Conservation (phyloP, 2,329 filamentous ascomycete genomes). For the Tolypocladium pustulatum region DNA sequence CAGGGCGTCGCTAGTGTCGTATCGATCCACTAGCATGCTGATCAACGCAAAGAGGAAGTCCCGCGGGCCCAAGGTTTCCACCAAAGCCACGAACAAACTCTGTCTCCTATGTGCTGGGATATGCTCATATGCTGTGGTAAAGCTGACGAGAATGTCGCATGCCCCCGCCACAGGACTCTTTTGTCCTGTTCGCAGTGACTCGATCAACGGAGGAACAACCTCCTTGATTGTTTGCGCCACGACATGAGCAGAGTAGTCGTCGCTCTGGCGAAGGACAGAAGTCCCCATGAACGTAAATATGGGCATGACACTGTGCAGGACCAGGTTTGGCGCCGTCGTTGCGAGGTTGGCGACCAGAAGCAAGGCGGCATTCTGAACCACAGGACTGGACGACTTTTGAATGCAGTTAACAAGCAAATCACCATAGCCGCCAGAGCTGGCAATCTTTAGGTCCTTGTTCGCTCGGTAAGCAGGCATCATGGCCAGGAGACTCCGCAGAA, state of each 20-base stretch:
- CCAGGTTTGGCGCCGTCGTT: conserved; percentile 76
- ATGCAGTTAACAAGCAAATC: conserved; percentile 92
- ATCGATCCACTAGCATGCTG: conserved; percentile 83
- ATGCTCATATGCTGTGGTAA: conserved; percentile 92
- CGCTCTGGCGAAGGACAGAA: conserved; percentile 81
- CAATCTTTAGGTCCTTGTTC: conserved; percentile 52
- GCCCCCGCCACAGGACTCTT: conserved; percentile 70
- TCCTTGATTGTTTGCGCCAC: conserved; percentile 91
- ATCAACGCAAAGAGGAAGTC: conserved; percentile 85
- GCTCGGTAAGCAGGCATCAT: conserved; percentile 71
- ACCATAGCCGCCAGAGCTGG: conserved; percentile 70
- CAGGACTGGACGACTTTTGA: conserved; percentile 79
- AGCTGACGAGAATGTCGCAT: conserved; percentile 86
- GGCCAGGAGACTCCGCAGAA: conserved; percentile 69
- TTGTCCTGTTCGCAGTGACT: conserved; percentile 71
- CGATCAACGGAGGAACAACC: conserved; percentile 84
- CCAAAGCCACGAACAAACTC: conserved; percentile 72
- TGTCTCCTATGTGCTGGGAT: conserved; percentile 80
- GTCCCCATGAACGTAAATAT: conserved; percentile 98
- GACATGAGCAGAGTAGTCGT: conserved; percentile 94
- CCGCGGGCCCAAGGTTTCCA: conserved; percentile 72
- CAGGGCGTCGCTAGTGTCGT: conserved; percentile 65
- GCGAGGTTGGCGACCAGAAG: conserved; percentile 81
- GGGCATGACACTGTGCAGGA: conserved; percentile 96
- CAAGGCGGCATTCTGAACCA: conserved; percentile 86